Evolutionary conservation across 1,284 basidiomycete species (phyloP).

Genomic region (Sporisorium exsertum): DNA sequence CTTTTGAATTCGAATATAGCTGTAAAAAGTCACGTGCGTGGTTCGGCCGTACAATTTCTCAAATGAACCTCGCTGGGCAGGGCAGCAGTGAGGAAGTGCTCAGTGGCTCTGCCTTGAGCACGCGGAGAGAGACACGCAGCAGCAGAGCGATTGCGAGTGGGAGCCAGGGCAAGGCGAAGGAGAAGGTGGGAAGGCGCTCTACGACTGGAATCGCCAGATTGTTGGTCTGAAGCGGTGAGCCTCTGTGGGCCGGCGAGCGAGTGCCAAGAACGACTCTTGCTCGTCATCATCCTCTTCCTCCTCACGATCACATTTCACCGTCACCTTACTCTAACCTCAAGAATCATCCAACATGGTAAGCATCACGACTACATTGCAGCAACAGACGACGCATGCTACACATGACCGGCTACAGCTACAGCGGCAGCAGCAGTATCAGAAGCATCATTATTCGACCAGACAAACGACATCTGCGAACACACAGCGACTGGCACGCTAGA

Average conservation of each 20-base stretch:
- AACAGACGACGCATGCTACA: slow-evolving; percentile 6
- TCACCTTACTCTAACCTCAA: slow-evolving; percentile 50
- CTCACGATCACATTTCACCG: slow-evolving; percentile 51
- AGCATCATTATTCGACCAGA: slow-evolving; percentile 2
- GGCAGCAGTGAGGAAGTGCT: background rate
- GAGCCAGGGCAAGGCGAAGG: too few species aligned
- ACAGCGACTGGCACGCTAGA: background rate
- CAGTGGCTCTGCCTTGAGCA: too few species aligned
- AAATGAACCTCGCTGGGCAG: background rate
- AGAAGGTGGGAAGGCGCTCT: background rate
- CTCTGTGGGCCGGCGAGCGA: slow-evolving; percentile 6
- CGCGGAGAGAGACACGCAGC: slow-evolving; percentile 1
- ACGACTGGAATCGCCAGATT: background rate
- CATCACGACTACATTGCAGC: slow-evolving; percentile 25
- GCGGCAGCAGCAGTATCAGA: slow-evolving; percentile 12
- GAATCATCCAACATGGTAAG: slow-evolving; percentile 53
- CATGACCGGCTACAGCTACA: slow-evolving; percentile 28
- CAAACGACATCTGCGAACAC: background rate
- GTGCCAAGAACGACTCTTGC: slow-evolving; percentile 14
- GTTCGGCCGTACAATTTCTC: background rate
- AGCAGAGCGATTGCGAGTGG: background rate
- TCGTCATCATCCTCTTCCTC: slow-evolving; percentile 31
- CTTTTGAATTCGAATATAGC: background rate
- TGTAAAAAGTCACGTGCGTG: background rate
- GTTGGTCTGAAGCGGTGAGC: background rate